Percentiles rank a stretch among this genome's conserved stretches.
Conservation (phyloP, 495 filamentous ascomycete species). For the Aspergillus ostianus region DNA sequence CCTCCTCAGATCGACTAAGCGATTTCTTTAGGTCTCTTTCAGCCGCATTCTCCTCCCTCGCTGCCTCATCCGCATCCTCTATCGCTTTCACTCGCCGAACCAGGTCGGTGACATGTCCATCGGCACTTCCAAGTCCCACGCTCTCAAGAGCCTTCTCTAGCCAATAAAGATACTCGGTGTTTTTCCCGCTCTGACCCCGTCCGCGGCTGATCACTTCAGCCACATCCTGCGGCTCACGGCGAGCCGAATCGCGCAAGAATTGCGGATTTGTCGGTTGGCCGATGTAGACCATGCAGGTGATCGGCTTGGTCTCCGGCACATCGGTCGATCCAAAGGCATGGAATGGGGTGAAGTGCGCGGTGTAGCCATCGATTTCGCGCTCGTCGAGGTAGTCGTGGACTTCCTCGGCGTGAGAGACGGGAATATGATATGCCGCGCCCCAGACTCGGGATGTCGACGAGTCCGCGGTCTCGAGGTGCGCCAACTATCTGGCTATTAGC, state of each 20-base stretch:
- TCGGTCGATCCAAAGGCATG: slow-evolving; percentile 42
- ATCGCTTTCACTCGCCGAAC: slow-evolving; percentile 45
- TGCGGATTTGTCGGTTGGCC: slow-evolving; percentile 92
- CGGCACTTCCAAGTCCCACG: slow-evolving; percentile 74
- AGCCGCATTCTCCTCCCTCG: slow-evolving; percentile 36
- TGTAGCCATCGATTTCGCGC: slow-evolving; percentile 95
- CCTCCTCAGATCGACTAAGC: slow-evolving; percentile 26
- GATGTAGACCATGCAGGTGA: slow-evolving; percentile 81
- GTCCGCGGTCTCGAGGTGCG: slow-evolving; percentile 32
- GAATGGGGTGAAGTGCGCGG: slow-evolving; percentile 83
- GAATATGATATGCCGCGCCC: slow-evolving; percentile 93
- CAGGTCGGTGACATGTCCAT: slow-evolving; percentile 72
- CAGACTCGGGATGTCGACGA: slow-evolving; percentile 65
- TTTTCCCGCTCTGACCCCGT: slow-evolving; percentile 82
- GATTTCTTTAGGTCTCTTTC: slow-evolving; percentile 35
- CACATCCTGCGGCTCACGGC: slow-evolving; percentile 75
- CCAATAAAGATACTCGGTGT: slow-evolving; percentile 84
- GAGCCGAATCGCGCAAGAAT: slow-evolving; percentile 65
- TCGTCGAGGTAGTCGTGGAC: slow-evolving; percentile 92
- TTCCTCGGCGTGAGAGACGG: slow-evolving; percentile 65
- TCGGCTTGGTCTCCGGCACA: slow-evolving; percentile 23
- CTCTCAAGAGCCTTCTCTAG: slow-evolving; percentile 74
- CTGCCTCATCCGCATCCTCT: slow-evolving; percentile 29
- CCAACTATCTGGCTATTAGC: slow-evolving; percentile 23
- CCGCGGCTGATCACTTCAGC: slow-evolving; percentile 80